These are phyloP conservation scores for Amaranthus palmeri DNA, from an alignment of 148 eudicot genomes.

Conservation along the genomic window DNA sequence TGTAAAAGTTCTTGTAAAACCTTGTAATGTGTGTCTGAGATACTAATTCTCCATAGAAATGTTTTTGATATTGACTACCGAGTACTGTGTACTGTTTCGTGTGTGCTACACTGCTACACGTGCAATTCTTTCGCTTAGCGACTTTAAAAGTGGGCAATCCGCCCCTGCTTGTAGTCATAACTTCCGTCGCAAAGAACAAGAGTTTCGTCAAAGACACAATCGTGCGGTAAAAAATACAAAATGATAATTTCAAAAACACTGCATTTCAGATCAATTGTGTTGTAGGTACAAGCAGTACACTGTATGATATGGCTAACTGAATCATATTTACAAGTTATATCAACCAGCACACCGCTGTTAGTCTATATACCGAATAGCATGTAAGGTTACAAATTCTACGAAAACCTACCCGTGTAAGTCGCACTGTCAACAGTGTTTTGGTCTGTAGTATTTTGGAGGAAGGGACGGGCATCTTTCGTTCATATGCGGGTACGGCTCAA, in stretches of 20 bases:
- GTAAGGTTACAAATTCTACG: neutral
- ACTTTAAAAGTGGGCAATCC: neutral
- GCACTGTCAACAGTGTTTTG: slow-evolving; percentile 45
- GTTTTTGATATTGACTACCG: neutral
- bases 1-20: neutral
- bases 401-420: neutral
- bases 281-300: neutral
- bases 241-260: neutral
- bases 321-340: slow-evolving; percentile 20
- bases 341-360: slow-evolving; percentile 8
- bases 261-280: slow-evolving; percentile 1
- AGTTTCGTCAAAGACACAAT: no score
- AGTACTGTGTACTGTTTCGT: no score
- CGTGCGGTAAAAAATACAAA: neutral
- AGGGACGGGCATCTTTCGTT: slow-evolving; percentile 83
- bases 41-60: slow-evolving; percentile 4
- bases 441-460: slow-evolving; percentile 70
- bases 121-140: neutral
- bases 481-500: slow-evolving; percentile 80
- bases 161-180: neutral
- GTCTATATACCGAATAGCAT: slow-evolving; percentile 13
- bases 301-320: neutral
- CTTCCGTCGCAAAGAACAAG: no score
- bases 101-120: neutral
- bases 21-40: neutral